A percentile compares a stretch with the other conserved stretches of the same genome.
Evolutionary conservation across 139 green algal species (phyloP).

Genomic region (Tetratostichococcus sp.): DNA sequence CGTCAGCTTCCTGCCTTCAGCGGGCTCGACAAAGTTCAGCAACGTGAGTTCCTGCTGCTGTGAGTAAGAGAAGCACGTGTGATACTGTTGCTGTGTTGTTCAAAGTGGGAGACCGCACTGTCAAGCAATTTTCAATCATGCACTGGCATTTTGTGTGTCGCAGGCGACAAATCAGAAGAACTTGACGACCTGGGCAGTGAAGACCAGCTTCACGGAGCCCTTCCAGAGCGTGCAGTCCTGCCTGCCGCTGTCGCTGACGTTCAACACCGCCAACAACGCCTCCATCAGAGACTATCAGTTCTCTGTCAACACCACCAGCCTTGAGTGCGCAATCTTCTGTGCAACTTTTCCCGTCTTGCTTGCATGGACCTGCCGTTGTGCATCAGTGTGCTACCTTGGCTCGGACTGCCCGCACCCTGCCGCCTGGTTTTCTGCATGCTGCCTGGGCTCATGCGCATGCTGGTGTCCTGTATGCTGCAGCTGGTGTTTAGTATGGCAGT

Average conservation of each 20-base stretch:
- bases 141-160: not conserved
- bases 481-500: not conserved
- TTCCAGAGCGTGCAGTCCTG: conserved; percentile 1
- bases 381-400: no score
- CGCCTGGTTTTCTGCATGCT: no score
- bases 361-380: no score
- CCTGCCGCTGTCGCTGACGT: not conserved
- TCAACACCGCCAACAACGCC: not conserved
- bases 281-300: not conserved
- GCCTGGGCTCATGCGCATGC: no score
- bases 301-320: not conserved
- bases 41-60: not conserved
- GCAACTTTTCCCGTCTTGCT: no score
- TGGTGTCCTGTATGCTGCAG: no score
- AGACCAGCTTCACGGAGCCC: not conserved
- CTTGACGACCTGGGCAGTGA: not conserved
- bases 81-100: no score
- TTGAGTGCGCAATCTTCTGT: not conserved
- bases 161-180: not conserved
- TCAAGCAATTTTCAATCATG: no score
- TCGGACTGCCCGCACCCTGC: no score
- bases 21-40: not conserved
- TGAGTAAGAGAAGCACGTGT: no score
- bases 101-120: no score
- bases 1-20: not conserved